A percentile compares a stretch with the other conserved stretches of the same genome.
Evolutionary conservation across 1,139 yeast genomes (phyloP).

Genomic region (Sugiyamaella novakii): DNA sequence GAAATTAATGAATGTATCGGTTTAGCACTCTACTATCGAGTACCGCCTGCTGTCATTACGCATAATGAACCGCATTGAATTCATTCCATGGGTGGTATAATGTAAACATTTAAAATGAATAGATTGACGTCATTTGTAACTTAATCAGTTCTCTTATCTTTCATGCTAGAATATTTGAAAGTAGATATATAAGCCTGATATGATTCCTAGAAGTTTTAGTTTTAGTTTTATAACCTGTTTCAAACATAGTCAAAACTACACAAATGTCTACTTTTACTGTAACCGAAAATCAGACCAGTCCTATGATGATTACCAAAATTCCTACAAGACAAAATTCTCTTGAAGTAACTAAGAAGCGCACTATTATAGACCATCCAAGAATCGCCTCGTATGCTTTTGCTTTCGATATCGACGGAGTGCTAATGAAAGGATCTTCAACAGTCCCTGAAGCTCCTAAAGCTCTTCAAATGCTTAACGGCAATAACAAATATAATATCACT

Average conservation of each 20-base stretch:
- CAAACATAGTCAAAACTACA: too few relatives aligned
- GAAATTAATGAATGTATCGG: too few relatives aligned
- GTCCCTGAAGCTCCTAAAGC: conserved; percentile 78
- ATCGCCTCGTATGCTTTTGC: conserved; percentile 85
- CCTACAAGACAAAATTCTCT: conserved; percentile 18
- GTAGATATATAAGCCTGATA: too few relatives aligned
- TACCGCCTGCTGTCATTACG: conserved; percentile 1
- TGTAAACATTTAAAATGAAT: too few relatives aligned
- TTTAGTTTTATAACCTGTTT: too few relatives aligned
- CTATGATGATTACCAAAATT: background rate
- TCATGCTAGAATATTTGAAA: too few relatives aligned
- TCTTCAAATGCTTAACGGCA: conserved; percentile 67
- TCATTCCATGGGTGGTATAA: too few relatives aligned
- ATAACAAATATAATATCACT: conserved; percentile 72
- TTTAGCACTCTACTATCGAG: too few relatives aligned
- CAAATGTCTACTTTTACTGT: conserved; percentile 1
- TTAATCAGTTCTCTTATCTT: too few relatives aligned
- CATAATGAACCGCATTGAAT: too few relatives aligned
- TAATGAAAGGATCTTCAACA: conserved; percentile 76
- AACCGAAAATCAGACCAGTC: background rate
- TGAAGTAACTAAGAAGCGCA: conserved; percentile 20
- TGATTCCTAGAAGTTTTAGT: too few relatives aligned
- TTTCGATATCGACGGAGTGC: conserved; percentile 84
- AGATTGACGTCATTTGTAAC: conserved; percentile 5
- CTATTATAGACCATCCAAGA: conserved; percentile 28